These are phyloP conservation scores for Fusarium sp. DNA, from an alignment of 2,329 filamentous ascomycete genomes.

Conservation along the genomic window DNA sequence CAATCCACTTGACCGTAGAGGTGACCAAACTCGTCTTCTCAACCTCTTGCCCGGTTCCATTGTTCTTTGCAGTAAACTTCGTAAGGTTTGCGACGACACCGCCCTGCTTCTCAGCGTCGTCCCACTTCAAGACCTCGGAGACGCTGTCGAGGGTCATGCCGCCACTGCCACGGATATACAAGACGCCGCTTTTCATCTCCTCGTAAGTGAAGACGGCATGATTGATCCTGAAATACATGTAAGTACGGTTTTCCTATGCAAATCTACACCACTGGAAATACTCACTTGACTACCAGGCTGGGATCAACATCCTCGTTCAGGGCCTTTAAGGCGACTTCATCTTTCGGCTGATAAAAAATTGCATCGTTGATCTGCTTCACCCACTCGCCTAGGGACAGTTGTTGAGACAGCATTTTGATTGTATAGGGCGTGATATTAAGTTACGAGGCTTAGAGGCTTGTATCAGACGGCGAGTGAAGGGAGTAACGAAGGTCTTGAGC, in stretches of 20 bases:
- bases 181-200: neutral
- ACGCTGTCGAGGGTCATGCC: neutral
- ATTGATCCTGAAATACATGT: neutral
- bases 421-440: neutral
- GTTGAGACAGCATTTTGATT: neutral
- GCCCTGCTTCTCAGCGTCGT: neutral
- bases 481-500: neutral
- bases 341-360: neutral
- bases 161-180: neutral
- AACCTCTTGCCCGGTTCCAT: neutral
- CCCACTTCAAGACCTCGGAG: neutral
- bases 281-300: neutral
- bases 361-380: neutral
- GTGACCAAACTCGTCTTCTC: neutral
- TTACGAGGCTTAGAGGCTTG: neutral
- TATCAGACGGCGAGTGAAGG: neutral
- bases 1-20: neutral
- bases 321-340: neutral
- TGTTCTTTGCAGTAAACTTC: neutral
- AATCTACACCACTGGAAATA: neutral
- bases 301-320: neutral
- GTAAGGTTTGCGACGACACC: neutral
- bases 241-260: neutral
- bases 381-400: neutral
- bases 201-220: neutral